Evolutionary conservation across 2,329 filamentous ascomycete species (phyloP), one percentile per base, ranked within the genome.

Genomic region (Pezicula rhizophila): DNA sequence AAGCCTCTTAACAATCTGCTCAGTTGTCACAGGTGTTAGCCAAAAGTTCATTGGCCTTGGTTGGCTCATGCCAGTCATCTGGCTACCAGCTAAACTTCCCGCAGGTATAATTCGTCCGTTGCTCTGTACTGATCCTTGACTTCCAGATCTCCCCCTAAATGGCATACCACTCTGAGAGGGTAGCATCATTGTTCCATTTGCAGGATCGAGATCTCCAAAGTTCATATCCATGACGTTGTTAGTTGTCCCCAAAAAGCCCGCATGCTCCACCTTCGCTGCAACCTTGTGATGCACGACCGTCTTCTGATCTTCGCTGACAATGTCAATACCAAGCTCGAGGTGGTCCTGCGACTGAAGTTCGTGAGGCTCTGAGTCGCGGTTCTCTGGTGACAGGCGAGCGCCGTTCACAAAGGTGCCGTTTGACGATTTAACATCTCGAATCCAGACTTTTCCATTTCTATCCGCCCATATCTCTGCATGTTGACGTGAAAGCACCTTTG

Each of bases 391-490:
- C 51, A 99, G 69, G 26, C 93, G 84, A 47, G 86, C 82, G 17
- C 90, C 90, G 62, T 99, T 99, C 58, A 99, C 92, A 68, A 99
- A 99, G 1, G 93, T 99, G 50, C 93, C 93, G 65, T 99, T 99
- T 37, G 93, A 99, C 0, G 93, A 97, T 69, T 97, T 99, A 60
- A 99, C 87, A 69, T 99, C 93, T 50, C 91, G 82, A 58, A 99
- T 97, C 79, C 85, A 97, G 39, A 99, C 86, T 65, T 96, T 95
- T 46, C 91, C 91, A 53, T 71, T 76, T 54, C 87, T 84, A 47
- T 88, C 84, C 12, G 93, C 90, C 82, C 90, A 97, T 34, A 99
- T 87, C 66, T 99, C 93, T 33, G 93, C 93, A 67, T 99, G 93
- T 65, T 96, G 90, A 60, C 93, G 80, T 35, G 93, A 97, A 20